These are phyloP conservation scores for Furcasterigmium sp. DNA, from an alignment of 2,329 filamentous ascomycete species.

Conservation along the genomic window DNA sequence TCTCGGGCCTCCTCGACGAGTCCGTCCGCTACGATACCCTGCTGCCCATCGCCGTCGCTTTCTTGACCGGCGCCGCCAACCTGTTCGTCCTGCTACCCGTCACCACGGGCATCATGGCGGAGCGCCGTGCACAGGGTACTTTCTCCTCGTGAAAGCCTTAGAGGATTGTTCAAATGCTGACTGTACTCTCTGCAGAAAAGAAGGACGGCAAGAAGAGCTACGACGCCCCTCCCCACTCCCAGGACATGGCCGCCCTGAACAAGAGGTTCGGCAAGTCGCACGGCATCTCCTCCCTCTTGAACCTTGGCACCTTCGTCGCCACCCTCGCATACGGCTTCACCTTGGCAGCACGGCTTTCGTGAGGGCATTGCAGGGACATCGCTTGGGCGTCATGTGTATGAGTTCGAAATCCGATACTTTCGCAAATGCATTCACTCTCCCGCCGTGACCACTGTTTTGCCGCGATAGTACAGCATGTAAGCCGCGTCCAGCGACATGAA, in stretches of 20 bases:
- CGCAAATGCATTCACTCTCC: no score
- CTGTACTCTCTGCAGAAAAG: constrained; percentile 50
- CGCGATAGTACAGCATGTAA: no score
- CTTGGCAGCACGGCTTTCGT: constrained; percentile 58
- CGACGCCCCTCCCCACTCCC: constrained; percentile 72
- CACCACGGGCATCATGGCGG: constrained; percentile 68
- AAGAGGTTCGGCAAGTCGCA: constrained; percentile 75
- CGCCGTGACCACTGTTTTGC: no score
- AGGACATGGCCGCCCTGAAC: constrained; percentile 78
- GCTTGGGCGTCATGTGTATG: no score
- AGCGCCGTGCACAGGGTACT: constrained; percentile 73
- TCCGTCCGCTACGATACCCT: constrained; percentile 61
- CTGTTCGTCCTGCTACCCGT: constrained; percentile 66
- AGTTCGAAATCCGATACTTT: no score
- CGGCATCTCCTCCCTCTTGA: constrained; percentile 74
- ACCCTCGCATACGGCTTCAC: constrained; percentile 74
- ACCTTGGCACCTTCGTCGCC: constrained; percentile 64
- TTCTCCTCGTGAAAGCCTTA: not conserved
- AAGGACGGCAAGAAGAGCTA: constrained; percentile 85
- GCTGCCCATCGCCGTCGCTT: constrained; percentile 63
- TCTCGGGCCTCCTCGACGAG: constrained; percentile 52
- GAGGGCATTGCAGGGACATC: constrained; percentile 4
- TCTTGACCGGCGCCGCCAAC: constrained; percentile 68
- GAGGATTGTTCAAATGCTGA: no score
- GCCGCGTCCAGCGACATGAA: no score